Evolutionary conservation across 192 early-diverging fungal genomes (phyloP), one percentile per base, ranked within the genome.

Genomic region (Coemansia sp.): DNA sequence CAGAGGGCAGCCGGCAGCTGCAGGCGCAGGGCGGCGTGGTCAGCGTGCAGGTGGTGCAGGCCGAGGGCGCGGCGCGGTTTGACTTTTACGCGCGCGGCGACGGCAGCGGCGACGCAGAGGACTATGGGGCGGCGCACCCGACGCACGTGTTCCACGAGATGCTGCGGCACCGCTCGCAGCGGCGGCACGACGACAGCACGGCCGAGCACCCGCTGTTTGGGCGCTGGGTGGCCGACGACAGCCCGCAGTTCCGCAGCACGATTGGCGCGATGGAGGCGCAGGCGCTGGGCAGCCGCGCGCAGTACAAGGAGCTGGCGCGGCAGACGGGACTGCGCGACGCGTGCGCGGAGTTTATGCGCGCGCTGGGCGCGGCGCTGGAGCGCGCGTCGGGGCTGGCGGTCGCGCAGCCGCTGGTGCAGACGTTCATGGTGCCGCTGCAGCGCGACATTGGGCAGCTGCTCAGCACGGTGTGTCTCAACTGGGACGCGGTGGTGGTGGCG

Each of bases 161-260:
- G 43, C 46, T 68, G 29, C 34, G 11, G 44, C 61, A 75, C 44
- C 47, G 11, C 19, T 34, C 17, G 26, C 44, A 46, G 44, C 44
- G 44, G 9, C 47, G 17, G 19, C 44, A 32, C 26, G 36, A 22
- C 43, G 10, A n/a, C 32, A 42, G 47, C 38, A 23, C 22, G 2
- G 34, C 47, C 4, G 32, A 14, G 26, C 73, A 76, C 30, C 73
- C 73, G 50, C 51, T 76, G 59, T 70, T 76, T 22, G 43, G 67
- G 38, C 52, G 50, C 7, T 76, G 73, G 73, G 41, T 64, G 21
- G 58, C 67, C 8, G 66, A 64, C 15, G 73, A 76, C 65, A 62
- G 73, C 23, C 73, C 73, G 4, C 47, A 26, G 48, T 76, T 76
- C 48, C 73, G 73, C 3, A 22, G 55, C 2, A 44, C 66, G 31